Evolutionary conservation across 129 eudicot genomes (phyloP).

Genomic region (Lonicera japonica): DNA sequence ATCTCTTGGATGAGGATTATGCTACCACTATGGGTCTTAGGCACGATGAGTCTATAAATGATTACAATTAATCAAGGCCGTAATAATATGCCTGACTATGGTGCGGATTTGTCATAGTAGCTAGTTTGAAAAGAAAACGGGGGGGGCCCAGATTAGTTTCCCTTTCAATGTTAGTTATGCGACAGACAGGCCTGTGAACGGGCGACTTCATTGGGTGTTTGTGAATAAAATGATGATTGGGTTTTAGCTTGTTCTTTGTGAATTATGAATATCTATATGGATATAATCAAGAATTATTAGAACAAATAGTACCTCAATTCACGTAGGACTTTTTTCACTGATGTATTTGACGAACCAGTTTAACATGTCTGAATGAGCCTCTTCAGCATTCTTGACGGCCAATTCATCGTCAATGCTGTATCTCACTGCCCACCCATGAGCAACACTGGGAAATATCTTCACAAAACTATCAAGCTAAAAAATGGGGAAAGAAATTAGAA

Average conservation of each 20-base stretch:
- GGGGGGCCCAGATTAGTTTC: background rate
- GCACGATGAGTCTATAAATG: too few species aligned
- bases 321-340: too few species aligned
- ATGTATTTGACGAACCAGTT: too few species aligned
- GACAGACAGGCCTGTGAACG: background rate
- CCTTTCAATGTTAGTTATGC: background rate
- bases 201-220: background rate
- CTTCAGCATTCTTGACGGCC: constrained; percentile 30
- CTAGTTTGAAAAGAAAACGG: background rate
- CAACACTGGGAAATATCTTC: constrained; percentile 39
- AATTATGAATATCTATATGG: too few species aligned
- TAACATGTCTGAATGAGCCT: constrained; percentile 36
- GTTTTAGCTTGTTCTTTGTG: too few species aligned
- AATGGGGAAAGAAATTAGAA: background rate
- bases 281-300: too few species aligned
- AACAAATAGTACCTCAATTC: background rate
- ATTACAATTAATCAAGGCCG: background rate
- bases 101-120: background rate
- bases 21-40: background rate
- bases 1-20: background rate
- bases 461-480: constrained; percentile 33
- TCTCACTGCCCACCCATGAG: constrained; percentile 47
- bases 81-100: background rate
- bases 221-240: background rate
- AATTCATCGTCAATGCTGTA: constrained; percentile 34